phyloP scores from a whole-genome alignment of 2,329 filamentous ascomycete species.

The Alternaria metachromatica region DNA sequence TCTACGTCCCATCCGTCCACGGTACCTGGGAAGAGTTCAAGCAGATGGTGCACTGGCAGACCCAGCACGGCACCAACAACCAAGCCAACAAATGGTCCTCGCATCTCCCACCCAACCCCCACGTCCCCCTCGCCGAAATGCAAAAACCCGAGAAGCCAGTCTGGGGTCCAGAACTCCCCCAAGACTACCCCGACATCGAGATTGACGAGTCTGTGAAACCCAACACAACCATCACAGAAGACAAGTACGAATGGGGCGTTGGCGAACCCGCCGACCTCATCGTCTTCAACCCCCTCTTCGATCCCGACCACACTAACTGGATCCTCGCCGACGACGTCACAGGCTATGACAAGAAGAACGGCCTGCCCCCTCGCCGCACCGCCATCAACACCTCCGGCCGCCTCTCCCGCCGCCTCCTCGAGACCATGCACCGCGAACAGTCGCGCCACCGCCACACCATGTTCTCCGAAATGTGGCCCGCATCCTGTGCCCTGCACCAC shows the following conservation, averaged over 20 bases:
- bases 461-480: slow-evolving; percentile 83
- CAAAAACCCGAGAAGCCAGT: slow-evolving; percentile 54
- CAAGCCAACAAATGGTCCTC: slow-evolving; percentile 54
- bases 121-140: slow-evolving; percentile 50
- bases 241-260: slow-evolving; percentile 68
- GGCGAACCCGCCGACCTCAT: slow-evolving; percentile 78
- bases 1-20: slow-evolving; percentile 76
- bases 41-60: slow-evolving; percentile 68
- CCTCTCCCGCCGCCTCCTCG: slow-evolving; percentile 69
- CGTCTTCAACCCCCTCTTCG: slow-evolving; percentile 78
- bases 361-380: slow-evolving; percentile 69
- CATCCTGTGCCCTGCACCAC: slow-evolving; percentile 73
- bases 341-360: slow-evolving; percentile 65
- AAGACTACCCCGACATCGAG: slow-evolving; percentile 57
- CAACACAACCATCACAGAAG: slow-evolving; percentile 62
- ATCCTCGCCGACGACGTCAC: slow-evolving; percentile 74
- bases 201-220: slow-evolving; percentile 61
- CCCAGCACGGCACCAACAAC: slow-evolving; percentile 58
- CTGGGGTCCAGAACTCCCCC: slow-evolving; percentile 56
- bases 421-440: slow-evolving; percentile 78
- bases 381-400: slow-evolving; percentile 76
- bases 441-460: slow-evolving; percentile 72
- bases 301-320: slow-evolving; percentile 74
- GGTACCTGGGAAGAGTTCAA: slow-evolving; percentile 76
- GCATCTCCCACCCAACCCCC: slow-evolving; percentile 50